Evolutionary conservation across 2,329 filamentous ascomycete species (phyloP), one percentile per base, ranked within the genome.

Genomic region (Aspergillus quadricinctus): DNA sequence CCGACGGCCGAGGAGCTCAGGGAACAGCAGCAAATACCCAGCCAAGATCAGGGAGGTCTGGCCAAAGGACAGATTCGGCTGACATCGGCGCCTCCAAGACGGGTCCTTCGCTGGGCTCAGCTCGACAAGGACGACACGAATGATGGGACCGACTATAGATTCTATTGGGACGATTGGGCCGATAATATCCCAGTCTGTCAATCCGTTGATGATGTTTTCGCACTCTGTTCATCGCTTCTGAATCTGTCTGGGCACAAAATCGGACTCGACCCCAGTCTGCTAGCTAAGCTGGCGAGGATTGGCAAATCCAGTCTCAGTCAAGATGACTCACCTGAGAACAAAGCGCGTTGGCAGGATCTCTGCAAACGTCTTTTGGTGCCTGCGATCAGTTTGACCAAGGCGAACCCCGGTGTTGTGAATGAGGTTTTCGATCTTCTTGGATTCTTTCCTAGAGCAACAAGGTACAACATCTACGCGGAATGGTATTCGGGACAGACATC

Each of bases 121-220:
- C 85, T 91, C 4, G 92, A 96, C 64, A 87, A 85, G 63, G 82
- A 82, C 61, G 90, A 94, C 66, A 85, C 85, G 27, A 87, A 86
- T 54, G 90, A 92, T 63, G 87, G 87, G 21, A 84, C 79, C 11
- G 81, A 89, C 52, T 97, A 97, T 71, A 85, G 89, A 35, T 97
- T 95, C 70, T 99, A 99, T 73, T 97, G 94, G 87, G 92, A 96
- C 57, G 94, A 97, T 64, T 99, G 94, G 94, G 82, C 87, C 2
- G 93, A 97, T 73, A 96, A 94, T 61, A 82, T 99, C 48, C 95
- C 94, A 0, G 78, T 96, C 21, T 99, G 94, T 69, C 92, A 96
- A 70, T 89, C 81, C 1, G 85, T 96, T 5, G 91, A 97, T 60
- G 94, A 99, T 69, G 82, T 99, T 14, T 94, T 97, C 72, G 86